Percentiles rank a stretch among this genome's conserved stretches.
These are phyloP conservation scores for Amaranthus cruentus DNA, from an alignment of 148 eudicot species.

Conservation along the genomic window DNA sequence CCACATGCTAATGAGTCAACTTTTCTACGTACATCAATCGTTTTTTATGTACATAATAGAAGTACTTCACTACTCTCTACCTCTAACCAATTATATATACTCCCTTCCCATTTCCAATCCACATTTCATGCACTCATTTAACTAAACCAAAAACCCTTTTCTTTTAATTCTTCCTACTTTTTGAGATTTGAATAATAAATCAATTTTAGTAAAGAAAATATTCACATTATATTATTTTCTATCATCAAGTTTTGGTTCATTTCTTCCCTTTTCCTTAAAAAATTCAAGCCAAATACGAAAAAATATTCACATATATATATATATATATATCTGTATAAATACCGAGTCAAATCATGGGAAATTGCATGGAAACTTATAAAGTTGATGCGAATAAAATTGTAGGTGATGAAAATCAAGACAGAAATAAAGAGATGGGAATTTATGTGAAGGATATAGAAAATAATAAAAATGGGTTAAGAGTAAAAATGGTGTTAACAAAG, in stretches of 20 bases:
- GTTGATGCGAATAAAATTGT: neutral
- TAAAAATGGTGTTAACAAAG: slow-evolving; percentile 69
- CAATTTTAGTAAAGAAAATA: neutral
- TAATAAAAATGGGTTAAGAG: slow-evolving; percentile 32
- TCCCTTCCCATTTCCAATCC: neutral
- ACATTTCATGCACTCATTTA: slow-evolving; percentile 12
- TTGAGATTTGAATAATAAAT: neutral
- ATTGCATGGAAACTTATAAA: slow-evolving; percentile 41
- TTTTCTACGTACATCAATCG: slow-evolving; percentile 23
- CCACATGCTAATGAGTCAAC: slow-evolving; percentile 5
- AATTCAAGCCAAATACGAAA: too few relatives aligned
- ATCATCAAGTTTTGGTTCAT: neutral
- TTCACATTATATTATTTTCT: too few relatives aligned
- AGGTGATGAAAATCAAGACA: slow-evolving; percentile 9
- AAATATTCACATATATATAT: too few relatives aligned
- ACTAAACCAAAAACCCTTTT: too few relatives aligned
- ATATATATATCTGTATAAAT: too few relatives aligned
- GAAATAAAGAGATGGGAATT: slow-evolving; percentile 2
- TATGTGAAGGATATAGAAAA: slow-evolving; percentile 15
- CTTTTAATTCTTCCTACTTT: neutral
- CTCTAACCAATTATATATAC: neutral
- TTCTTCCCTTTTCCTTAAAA: too few relatives aligned
- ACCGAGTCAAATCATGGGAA: slow-evolving; percentile 38
- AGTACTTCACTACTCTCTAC: neutral
- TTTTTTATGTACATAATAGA: neutral